phyloP scores from a whole-genome alignment of 768 basidiomycete genomes.

The Leccinum boreale region DNA sequence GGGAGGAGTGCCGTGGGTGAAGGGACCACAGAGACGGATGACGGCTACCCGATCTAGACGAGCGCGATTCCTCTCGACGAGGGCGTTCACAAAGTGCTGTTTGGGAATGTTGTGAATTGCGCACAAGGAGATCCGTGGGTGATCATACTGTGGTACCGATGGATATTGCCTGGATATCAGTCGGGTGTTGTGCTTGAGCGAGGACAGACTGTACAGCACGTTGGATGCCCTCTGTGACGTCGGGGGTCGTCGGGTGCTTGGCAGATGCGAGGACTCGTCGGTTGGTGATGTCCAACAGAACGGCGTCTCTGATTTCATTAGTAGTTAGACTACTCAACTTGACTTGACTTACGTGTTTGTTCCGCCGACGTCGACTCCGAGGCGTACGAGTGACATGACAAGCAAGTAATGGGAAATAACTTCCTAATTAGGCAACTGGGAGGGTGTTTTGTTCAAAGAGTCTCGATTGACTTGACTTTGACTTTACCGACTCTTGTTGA shows the following conservation, averaged over 20 bases:
- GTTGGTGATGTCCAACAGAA: conserved; percentile 19
- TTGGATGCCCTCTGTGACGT: conserved; percentile 60
- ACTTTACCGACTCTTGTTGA: background rate
- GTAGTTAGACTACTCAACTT: no score
- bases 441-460: conserved; percentile 1
- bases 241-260: conserved; percentile 54
- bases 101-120: background rate
- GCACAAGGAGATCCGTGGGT: no score
- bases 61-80: conserved; percentile 52
- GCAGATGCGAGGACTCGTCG: conserved; percentile 26
- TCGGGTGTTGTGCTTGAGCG: conserved; percentile 31
- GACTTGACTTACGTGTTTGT: conserved; percentile 24
- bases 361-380: conserved; percentile 36
- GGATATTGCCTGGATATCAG: conserved; percentile 46
- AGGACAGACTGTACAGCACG: conserved; percentile 46
- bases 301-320: conserved; percentile 28
- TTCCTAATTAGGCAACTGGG: conserved; percentile 1
- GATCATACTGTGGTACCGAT: conserved; percentile 57
- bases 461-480: background rate
- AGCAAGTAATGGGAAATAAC: conserved; percentile 1
- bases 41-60: conserved; percentile 61
- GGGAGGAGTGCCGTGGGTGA: conserved; percentile 55
- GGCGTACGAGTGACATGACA: conserved; percentile 8
- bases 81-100: conserved; percentile 56
- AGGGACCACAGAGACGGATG: conserved; percentile 59